Percentiles rank a stretch among this genome's conserved stretches.
These are phyloP conservation scores for Styphnolobium japonicum DNA, from an alignment of 306 rosid genomes.

Conservation along the genomic window DNA sequence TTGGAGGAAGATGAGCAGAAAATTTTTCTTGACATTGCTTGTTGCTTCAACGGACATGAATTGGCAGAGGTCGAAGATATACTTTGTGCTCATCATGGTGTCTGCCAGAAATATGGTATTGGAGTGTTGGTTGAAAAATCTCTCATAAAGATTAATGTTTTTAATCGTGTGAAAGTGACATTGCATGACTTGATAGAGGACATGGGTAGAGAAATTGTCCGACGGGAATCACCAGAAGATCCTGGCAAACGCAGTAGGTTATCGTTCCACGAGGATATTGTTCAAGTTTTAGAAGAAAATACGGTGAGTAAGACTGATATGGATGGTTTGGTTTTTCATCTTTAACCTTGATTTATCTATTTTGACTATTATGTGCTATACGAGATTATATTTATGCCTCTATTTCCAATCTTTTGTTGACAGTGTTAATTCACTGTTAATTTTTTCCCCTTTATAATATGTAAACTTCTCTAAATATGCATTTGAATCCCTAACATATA, in stretches of 20 bases:
- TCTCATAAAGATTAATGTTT: neutral
- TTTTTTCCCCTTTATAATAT: no score
- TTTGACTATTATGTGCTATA: no score
- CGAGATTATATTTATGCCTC: no score
- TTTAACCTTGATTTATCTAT: no score
- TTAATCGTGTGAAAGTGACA: neutral
- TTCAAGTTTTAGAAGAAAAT: neutral
- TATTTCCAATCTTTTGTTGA: no score
- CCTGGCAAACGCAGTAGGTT: neutral
- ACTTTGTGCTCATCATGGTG: neutral
- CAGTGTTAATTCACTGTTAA: no score
- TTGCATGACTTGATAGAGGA: conserved; percentile 6
- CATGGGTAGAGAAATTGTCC: conserved; percentile 1
- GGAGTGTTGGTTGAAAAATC: neutral
- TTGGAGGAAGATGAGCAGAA: conserved; percentile 3
- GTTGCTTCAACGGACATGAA: neutral
- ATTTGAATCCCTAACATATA: no score
- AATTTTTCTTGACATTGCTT: conserved; percentile 21
- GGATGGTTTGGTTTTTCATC: neutral
- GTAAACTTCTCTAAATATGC: no score
- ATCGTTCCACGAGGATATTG: neutral
- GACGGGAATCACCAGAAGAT: neutral
- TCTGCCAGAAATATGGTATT: neutral
- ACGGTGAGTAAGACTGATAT: no score
- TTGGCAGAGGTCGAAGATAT: neutral